These are phyloP conservation scores for Quambalaria eucalypti DNA, from an alignment of 1,284 basidiomycete genomes.

Conservation along the genomic window DNA sequence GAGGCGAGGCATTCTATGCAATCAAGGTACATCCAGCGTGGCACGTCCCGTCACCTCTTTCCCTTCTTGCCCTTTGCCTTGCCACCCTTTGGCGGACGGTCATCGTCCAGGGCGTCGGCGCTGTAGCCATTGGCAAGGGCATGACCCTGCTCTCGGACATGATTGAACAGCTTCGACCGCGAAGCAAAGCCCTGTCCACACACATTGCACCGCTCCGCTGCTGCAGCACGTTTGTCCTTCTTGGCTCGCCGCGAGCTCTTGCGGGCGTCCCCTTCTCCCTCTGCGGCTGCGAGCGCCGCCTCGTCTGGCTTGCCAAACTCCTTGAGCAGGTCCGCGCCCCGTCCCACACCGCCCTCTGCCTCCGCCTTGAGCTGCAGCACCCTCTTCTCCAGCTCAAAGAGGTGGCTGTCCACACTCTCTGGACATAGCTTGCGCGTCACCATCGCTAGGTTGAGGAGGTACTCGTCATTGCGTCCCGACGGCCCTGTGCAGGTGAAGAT, in stretches of 20 bases:
- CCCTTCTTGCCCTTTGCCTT: constrained; percentile 1
- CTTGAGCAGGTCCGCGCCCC: background rate
- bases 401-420: constrained; percentile 64
- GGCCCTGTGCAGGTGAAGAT: constrained; percentile 70
- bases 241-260: background rate
- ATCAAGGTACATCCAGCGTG: no score
- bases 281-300: constrained; percentile 54
- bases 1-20: no score
- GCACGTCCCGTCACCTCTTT: background rate
- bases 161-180: constrained; percentile 68
- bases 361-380: background rate
- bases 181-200: constrained; percentile 62
- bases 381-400: constrained; percentile 62
- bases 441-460: constrained; percentile 63
- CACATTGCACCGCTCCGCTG: constrained; percentile 59
- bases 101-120: constrained; percentile 16
- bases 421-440: constrained; percentile 64
- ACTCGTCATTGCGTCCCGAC: constrained; percentile 67
- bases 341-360: background rate
- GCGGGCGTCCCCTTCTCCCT: background rate
- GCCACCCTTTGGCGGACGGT: constrained; percentile 11
- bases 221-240: constrained; percentile 11
- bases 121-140: constrained; percentile 52
- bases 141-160: constrained; percentile 66
- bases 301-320: constrained; percentile 9